phyloP scores from a whole-genome alignment of 2,329 filamentous ascomycete species.

The Fonsecaea erecta region DNA sequence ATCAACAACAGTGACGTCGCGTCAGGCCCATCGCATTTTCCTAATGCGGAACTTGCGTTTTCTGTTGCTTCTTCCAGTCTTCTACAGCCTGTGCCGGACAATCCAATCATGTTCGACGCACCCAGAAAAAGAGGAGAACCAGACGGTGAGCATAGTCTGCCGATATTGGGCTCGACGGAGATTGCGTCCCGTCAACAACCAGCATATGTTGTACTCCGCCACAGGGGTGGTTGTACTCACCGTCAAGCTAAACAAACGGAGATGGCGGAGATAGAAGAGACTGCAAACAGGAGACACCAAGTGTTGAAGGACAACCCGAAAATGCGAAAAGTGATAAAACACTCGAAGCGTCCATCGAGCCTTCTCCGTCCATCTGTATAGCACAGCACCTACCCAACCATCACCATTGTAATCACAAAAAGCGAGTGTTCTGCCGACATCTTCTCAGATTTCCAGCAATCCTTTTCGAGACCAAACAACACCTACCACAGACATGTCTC shows the following conservation, averaged over 20 bases:
- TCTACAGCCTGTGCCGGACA: background rate
- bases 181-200: background rate
- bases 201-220: background rate
- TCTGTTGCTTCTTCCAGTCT: background rate
- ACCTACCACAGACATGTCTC: conserved; percentile 38
- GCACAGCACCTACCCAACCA: background rate
- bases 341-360: background rate
- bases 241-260: background rate
- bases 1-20: background rate
- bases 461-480: background rate
- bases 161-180: background rate
- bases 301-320: background rate
- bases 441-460: background rate
- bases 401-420: background rate
- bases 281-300: background rate
- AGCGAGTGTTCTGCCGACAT: background rate
- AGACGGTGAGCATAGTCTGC: background rate
- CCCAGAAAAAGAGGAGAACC: background rate
- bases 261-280: background rate
- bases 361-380: background rate
- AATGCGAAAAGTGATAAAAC: conserved; percentile 2
- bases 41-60: background rate
- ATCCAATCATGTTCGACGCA: background rate
- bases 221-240: background rate
- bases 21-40: background rate